Conservation (phyloP, 208 protist genomes). For the Crithidia mellificae region DNA sequence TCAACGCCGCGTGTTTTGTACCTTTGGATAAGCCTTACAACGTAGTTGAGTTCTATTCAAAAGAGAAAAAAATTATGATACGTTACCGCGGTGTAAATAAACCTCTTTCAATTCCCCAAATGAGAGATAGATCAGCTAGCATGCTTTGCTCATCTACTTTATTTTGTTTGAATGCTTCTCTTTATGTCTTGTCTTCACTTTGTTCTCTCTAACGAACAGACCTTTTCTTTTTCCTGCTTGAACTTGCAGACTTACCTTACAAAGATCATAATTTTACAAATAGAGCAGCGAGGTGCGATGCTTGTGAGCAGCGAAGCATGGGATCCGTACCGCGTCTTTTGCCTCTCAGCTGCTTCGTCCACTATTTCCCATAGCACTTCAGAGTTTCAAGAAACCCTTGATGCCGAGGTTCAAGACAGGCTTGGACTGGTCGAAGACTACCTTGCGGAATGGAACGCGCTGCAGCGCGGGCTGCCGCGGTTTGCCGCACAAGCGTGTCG, state of each 20-base stretch:
- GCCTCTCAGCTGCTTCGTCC: slow-evolving; percentile 10
- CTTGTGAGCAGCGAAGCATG: slow-evolving; percentile 20
- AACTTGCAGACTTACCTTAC: too few relatives aligned
- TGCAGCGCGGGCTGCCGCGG: slow-evolving; percentile 22
- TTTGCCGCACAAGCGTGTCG: slow-evolving; percentile 3
- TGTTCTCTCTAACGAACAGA: too few relatives aligned
- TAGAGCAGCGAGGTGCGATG: background rate
- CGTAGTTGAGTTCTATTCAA: too few relatives aligned
- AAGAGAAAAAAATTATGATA: too few relatives aligned
- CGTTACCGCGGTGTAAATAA: too few relatives aligned
- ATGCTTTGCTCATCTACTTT: too few relatives aligned
- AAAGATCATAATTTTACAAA: background rate
- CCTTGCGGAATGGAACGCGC: slow-evolving; percentile 17
- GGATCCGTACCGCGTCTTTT: slow-evolving; percentile 33
- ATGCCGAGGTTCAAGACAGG: slow-evolving; percentile 30
- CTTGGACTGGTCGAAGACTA: slow-evolving; percentile 56
- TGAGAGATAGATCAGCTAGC: too few relatives aligned
- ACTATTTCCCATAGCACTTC: background rate
- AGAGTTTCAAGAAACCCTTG: background rate
- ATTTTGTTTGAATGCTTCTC: too few relatives aligned
- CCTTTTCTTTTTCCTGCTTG: background rate
- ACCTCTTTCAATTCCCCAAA: too few relatives aligned
- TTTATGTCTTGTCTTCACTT: too few relatives aligned
- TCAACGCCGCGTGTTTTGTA: too few relatives aligned
- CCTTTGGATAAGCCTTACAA: too few relatives aligned